These are phyloP conservation scores for Tetracentron sinense DNA, from an alignment of 164 flowering plant species.

Conservation along the genomic window DNA sequence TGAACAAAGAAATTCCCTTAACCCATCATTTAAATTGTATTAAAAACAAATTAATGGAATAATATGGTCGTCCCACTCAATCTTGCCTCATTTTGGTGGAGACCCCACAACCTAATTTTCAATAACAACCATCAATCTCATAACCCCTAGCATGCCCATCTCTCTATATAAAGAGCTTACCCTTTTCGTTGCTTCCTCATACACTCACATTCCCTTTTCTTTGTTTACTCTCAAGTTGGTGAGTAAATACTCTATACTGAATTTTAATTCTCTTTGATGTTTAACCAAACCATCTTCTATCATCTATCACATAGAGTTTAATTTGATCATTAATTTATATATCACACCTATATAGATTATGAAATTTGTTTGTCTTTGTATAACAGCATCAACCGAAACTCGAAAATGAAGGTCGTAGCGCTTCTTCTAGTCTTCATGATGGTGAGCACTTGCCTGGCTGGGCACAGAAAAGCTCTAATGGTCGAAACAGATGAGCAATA, in stretches of 20 bases:
- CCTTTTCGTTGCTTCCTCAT: no score
- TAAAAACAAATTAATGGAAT: no score
- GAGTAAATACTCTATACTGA: background rate
- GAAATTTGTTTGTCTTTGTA: background rate
- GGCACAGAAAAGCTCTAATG: background rate
- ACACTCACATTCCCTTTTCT: no score
- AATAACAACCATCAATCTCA: no score
- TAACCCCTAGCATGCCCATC: background rate
- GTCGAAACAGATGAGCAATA: background rate
- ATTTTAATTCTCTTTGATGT: background rate
- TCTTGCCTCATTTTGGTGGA: slow-evolving; percentile 29
- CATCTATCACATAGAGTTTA: no score
- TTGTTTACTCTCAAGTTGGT: no score
- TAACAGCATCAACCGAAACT: background rate
- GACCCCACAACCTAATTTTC: slow-evolving; percentile 13
- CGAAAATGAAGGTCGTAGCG: slow-evolving; percentile 12
- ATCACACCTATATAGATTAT: background rate
- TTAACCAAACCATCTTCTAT: background rate
- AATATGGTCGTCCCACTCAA: slow-evolving; percentile 23
- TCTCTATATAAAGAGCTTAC: slow-evolving; percentile 10
- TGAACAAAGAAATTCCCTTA: slow-evolving; percentile 1
- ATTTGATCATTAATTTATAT: background rate
- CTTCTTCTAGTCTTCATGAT: slow-evolving; percentile 18
- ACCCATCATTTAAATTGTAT: no score
- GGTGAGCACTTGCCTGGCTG: slow-evolving; percentile 15